Evolutionary conservation across 306 rosid genomes (phyloP).

Genomic region (apple (Malus domestica)): ASM211411v1 NC_041799.1:4855001-4855500

Average conservation of each 20-base stretch:
- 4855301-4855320: neutral
- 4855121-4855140: slow-evolving; percentile 2
- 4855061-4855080: neutral
- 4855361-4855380: neutral
- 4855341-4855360: neutral
- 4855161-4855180: neutral
- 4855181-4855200: neutral
- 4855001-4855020: no score
- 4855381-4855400: slow-evolving; percentile 29
- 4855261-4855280: neutral
- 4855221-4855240: slow-evolving; percentile 5
- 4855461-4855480: slow-evolving; percentile 59
- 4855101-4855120: neutral
- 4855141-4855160: neutral
- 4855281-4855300: neutral
- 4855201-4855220: slow-evolving; percentile 7
- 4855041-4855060: neutral
- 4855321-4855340: neutral
- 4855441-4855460: slow-evolving; percentile 38
- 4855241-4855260: slow-evolving; percentile 21
- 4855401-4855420: slow-evolving; percentile 80
- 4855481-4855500: slow-evolving; percentile 30
- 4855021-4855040: no score
- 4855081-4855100: neutral
- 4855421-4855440: slow-evolving; percentile 45